phyloP scores from a whole-genome alignment of 192 early-diverging fungal genomes.

The Dispira parvispora region DNA sequence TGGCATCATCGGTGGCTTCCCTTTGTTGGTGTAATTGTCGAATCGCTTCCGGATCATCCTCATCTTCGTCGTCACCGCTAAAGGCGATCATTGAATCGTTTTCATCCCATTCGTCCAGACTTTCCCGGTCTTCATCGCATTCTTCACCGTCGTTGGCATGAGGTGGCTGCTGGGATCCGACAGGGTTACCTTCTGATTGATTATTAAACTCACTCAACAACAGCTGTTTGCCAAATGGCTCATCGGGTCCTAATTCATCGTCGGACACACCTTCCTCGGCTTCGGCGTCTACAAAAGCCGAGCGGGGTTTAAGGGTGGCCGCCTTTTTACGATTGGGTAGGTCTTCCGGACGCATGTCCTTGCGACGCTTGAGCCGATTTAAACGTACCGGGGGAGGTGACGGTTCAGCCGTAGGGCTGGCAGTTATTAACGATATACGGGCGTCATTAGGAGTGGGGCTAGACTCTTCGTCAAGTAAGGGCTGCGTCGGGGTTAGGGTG shows the following conservation, averaged over 20 bases:
- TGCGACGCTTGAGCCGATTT: background rate
- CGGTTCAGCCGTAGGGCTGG: background rate
- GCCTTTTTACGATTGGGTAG: background rate
- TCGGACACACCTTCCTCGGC: constrained; percentile 26
- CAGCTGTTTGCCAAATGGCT: background rate
- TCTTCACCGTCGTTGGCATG: constrained; percentile 12
- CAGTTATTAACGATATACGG: background rate
- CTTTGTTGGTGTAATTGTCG: constrained; percentile 21
- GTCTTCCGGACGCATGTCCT: background rate
- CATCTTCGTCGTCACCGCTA: constrained; percentile 13
- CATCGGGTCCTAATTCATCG: constrained; percentile 14
- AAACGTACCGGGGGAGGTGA: background rate
- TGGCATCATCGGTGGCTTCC: constrained; percentile 21
- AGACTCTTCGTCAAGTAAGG: background rate
- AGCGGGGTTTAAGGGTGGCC: constrained; percentile 7
- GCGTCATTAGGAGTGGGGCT: background rate
- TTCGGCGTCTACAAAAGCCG: constrained; percentile 29
- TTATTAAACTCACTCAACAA: background rate
- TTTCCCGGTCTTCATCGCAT: constrained; percentile 15
- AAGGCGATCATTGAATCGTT: constrained; percentile 27
- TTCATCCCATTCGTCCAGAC: constrained; percentile 24
- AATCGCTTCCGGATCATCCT: constrained; percentile 15
- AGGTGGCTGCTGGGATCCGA: background rate
- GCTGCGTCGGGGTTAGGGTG: background rate
- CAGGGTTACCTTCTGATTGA: background rate